Conservation (phyloP, 768 basidiomycete species). For the Tricholomella constricta region DNA sequence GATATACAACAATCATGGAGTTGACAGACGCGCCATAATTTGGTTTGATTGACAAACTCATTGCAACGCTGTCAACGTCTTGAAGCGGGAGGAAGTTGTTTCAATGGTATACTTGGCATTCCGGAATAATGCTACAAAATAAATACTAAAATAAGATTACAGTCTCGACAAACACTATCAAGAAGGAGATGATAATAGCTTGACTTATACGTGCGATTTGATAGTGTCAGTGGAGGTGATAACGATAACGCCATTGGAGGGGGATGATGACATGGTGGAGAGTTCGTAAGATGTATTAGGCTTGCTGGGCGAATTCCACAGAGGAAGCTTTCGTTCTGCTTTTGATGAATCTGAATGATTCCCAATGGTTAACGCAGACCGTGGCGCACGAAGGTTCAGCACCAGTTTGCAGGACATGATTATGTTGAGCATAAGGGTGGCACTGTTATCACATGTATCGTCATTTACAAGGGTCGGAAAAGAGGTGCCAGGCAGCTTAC, state of each 20-base stretch:
- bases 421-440: conserved; percentile 25
- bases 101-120: too few species aligned
- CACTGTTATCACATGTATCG: conserved; percentile 1
- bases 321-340: not conserved
- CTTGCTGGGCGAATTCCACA: conserved; percentile 8
- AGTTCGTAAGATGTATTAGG: not conserved
- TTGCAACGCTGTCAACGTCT: too few species aligned
- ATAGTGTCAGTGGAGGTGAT: not conserved
- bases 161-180: not conserved
- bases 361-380: not conserved
- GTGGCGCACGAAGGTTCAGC: conserved; percentile 23
- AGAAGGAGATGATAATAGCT: not conserved
- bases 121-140: too few species aligned
- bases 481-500: conserved; percentile 8
- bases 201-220: not conserved
- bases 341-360: not conserved
- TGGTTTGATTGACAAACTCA: too few species aligned
- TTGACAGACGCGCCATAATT: too few species aligned
- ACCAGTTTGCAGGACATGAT: conserved; percentile 27
- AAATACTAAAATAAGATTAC: not conserved
- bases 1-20: too few species aligned
- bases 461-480: not conserved
- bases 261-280: not conserved
- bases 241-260: not conserved
- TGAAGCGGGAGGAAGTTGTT: too few species aligned